These are phyloP conservation scores for Leishmania mexicana DNA, from an alignment of 208 protist genomes.

Conservation along the genomic window DNA sequence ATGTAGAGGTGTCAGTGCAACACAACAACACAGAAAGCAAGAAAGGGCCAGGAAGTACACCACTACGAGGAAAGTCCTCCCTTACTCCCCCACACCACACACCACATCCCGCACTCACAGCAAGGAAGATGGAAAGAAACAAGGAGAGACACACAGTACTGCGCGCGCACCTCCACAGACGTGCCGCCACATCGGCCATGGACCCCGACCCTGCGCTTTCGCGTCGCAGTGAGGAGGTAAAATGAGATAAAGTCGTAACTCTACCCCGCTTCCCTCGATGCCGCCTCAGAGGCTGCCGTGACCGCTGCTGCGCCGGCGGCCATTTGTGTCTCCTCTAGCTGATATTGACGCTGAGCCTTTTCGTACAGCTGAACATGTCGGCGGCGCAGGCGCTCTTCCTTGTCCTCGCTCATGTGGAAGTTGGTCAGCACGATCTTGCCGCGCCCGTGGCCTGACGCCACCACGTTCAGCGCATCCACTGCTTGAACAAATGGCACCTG, in stretches of 20 bases:
- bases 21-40: background rate
- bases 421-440: conserved; percentile 72
- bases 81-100: background rate
- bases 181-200: background rate
- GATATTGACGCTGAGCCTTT: conserved; percentile 27
- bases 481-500: conserved; percentile 55
- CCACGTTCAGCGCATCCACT: conserved; percentile 42
- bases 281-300: background rate
- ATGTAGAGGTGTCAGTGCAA: background rate
- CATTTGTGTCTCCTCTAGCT: conserved; percentile 18
- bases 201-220: background rate
- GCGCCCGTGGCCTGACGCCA: conserved; percentile 47
- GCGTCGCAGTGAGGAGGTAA: too few relatives aligned
- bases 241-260: background rate
- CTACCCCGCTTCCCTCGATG: background rate
- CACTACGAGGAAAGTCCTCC: background rate
- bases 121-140: background rate
- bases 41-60: background rate
- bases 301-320: background rate
- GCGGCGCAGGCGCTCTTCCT: conserved; percentile 28
- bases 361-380: conserved; percentile 24
- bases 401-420: conserved; percentile 51
- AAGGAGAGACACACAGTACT: background rate
- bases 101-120: background rate
- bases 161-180: background rate